Percentiles rank a stretch among this genome's conserved stretches.
phyloP scores from a whole-genome alignment of 1,139 yeast species.

The Blastobotrys buckinghamii region DNA sequence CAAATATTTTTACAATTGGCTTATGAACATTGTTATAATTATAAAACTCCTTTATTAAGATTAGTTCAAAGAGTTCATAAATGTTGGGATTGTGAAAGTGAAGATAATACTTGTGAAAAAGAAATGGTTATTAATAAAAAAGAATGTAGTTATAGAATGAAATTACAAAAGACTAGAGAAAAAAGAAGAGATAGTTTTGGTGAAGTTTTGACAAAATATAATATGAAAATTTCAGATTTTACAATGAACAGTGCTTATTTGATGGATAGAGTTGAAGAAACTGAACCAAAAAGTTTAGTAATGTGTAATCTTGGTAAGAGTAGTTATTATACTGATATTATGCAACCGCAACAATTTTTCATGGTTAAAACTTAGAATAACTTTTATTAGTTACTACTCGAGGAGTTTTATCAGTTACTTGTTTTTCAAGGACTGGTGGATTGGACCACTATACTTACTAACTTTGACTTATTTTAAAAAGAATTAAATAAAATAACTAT shows the following conservation, averaged over 20 bases:
- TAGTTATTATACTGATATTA: too few relatives aligned
- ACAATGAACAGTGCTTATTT: constrained; percentile 20
- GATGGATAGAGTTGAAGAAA: constrained; percentile 14
- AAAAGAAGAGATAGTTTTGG: constrained; percentile 16
- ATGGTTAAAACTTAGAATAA: too few relatives aligned
- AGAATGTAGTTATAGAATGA: constrained; percentile 18
- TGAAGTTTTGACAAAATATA: constrained; percentile 7
- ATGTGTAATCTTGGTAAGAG: background rate
- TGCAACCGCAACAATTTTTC: too few relatives aligned
- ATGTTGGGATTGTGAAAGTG: constrained; percentile 18
- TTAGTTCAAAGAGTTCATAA: constrained; percentile 19
- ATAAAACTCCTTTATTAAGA: constrained; percentile 14
- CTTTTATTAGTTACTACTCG: too few relatives aligned
- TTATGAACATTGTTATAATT: constrained; percentile 6
- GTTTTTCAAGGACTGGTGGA: too few relatives aligned
- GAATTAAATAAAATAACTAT: too few relatives aligned
- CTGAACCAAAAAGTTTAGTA: background rate
- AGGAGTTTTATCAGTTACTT: too few relatives aligned
- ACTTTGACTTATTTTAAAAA: too few relatives aligned
- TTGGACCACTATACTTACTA: too few relatives aligned
- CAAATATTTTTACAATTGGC: constrained; percentile 18
- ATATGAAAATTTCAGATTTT: constrained; percentile 18
- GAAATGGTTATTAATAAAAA: constrained; percentile 16
- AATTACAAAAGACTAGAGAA: constrained; percentile 3
- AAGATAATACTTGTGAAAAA: background rate